phyloP scores from a whole-genome alignment of 495 filamentous ascomycete genomes.

The Alectoria sarmentosa region DNA sequence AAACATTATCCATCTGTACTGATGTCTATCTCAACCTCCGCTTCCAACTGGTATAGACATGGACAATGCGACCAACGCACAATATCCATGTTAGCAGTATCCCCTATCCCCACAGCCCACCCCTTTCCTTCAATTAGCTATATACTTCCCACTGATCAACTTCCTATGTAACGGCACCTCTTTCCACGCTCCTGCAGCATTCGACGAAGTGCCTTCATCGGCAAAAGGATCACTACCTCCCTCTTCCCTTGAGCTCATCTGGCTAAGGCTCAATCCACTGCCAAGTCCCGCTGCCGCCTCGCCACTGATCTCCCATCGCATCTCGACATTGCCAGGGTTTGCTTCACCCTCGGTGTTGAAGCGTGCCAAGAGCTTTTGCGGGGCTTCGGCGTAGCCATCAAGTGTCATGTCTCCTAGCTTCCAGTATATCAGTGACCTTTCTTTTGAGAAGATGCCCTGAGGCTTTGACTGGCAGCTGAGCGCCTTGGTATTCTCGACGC shows the following conservation, averaged over 20 bases:
- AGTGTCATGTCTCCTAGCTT: slow-evolving; percentile 73
- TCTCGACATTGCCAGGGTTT: slow-evolving; percentile 68
- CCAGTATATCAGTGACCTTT: slow-evolving; percentile 85
- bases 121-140: slow-evolving; percentile 31
- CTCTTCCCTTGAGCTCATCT: slow-evolving; percentile 30
- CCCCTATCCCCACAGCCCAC: neutral
- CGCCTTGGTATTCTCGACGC: slow-evolving; percentile 56
- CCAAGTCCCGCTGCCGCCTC: slow-evolving; percentile 42
- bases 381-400: slow-evolving; percentile 42
- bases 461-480: slow-evolving; percentile 61
- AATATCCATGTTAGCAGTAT: neutral
- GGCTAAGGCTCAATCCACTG: slow-evolving; percentile 57
- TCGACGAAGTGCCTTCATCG: slow-evolving; percentile 45
- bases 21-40: neutral
- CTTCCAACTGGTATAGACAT: neutral
- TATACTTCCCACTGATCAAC: slow-evolving; percentile 74
- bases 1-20: neutral
- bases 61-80: neutral
- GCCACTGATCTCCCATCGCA: slow-evolving; percentile 66
- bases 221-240: slow-evolving; percentile 59
- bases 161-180: slow-evolving; percentile 65
- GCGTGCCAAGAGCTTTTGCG: slow-evolving; percentile 69
- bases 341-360: slow-evolving; percentile 70
- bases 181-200: slow-evolving; percentile 55
- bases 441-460: slow-evolving; percentile 71